Evolutionary conservation across 2,329 filamentous ascomycete species (phyloP).

Genomic region (Fusarium torreyae): DNA sequence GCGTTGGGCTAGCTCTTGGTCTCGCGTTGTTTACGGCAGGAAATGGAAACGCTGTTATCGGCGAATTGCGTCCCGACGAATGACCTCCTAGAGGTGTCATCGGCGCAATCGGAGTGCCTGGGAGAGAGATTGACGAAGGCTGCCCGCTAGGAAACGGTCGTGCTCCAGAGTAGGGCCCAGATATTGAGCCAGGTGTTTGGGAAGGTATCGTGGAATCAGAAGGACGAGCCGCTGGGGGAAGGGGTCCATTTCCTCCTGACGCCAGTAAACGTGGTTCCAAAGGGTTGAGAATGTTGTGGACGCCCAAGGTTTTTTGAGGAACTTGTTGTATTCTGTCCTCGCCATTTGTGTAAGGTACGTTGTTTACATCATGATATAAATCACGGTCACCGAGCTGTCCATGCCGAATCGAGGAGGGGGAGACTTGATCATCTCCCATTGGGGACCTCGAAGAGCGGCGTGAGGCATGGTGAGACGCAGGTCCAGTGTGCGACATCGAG

Average conservation of each 20-base stretch:
- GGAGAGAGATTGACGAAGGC: conserved; percentile 53
- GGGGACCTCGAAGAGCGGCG: conserved; percentile 64
- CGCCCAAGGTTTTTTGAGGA: conserved; percentile 52
- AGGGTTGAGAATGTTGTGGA: conserved; percentile 59
- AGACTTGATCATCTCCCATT: conserved; percentile 53
- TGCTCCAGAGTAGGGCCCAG: conserved; percentile 42
- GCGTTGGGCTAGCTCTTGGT: conserved; percentile 53
- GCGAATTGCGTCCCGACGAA: conserved; percentile 54
- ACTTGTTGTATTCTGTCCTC: conserved; percentile 47
- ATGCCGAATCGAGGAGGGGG: conserved; percentile 46
- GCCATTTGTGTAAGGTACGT: conserved; percentile 43
- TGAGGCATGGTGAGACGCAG: conserved; percentile 70
- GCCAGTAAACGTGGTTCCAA: conserved; percentile 49
- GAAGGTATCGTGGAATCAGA: conserved; percentile 41
- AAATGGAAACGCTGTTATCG: conserved; percentile 52
- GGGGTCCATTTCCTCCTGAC: conserved; percentile 33
- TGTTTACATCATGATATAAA: conserved; percentile 41
- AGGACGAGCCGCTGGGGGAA: conserved; percentile 31
- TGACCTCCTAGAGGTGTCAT: conserved; percentile 49
- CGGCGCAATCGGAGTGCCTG: conserved; percentile 52
- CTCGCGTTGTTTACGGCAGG: conserved; percentile 50
- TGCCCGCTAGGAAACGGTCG: conserved; percentile 50
- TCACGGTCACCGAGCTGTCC: conserved; percentile 44
- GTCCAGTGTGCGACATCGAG: conserved; percentile 76
- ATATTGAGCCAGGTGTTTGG: conserved; percentile 38